Base-by-base conservation (phyloP, 176 grass and related monocot species). In the Ensete glaucum region DNA sequence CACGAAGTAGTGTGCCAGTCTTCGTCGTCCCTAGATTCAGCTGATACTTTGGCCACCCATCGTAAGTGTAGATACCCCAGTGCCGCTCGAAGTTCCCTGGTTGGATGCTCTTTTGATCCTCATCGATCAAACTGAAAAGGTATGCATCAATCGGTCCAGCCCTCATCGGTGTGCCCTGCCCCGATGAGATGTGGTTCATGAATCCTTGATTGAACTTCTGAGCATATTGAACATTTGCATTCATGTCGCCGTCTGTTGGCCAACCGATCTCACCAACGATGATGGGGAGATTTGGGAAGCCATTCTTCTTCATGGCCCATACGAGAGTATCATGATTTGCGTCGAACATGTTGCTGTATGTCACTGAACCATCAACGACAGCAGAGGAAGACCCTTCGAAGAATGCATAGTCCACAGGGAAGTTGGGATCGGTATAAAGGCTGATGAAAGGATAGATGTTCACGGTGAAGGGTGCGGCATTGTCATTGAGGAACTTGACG, bases 381-480 rank as follows among this genome's bases (percentile, higher is more conserved):
- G 88, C 86, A 0, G 84, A 72, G 0, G 88, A 69, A n/a, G 71
- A 66, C 43, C 90, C 95, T 0, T 94, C 90, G 59, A 99, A 99
- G 85, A 99, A 99, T 71, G 95, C 95, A 23, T 99, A 99, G 53
- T 99, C 91, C 19, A 91, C 80, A 1, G 95, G 95, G 69, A 99
- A 99, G 82, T 94, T 77, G 67, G 95, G 4, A 1, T 99, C 90
- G 0, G 7, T 81, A 80, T 99, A 99, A 21, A 99, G 90, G 66
- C 95, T 99, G 81, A 99, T 99, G 82, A 99, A 99, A 79, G 95
- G 95, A 71, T 99, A 99, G 64, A 99, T 99, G 79, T 99, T 99
- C 80, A 99, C 95, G 9, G 95, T 99, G 67, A 94, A 99, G 73
- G 81, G 81, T 29, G 84, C 95, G 8, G 72, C 80, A 20, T 87